Conservation (phyloP, 257 asterid genomes). For the Schizonepeta tenuifolia region DNA sequence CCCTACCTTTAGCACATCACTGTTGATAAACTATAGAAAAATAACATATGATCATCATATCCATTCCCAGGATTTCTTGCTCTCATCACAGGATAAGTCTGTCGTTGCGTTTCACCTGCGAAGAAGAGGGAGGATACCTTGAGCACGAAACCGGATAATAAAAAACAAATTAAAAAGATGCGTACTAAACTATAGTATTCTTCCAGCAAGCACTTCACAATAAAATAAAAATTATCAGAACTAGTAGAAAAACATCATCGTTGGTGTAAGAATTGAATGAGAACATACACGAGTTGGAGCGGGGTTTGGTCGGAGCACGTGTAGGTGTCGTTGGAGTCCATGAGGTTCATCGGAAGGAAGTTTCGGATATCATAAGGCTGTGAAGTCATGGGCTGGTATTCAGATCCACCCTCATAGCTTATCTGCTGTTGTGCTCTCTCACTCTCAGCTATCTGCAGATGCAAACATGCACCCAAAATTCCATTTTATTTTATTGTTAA, state of each 20-base stretch:
- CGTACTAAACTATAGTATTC: not conserved
- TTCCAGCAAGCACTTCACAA: too few species aligned
- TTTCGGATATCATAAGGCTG: slow-evolving; percentile 66
- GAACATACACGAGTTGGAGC: slow-evolving; percentile 76
- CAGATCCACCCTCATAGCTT: slow-evolving; percentile 48
- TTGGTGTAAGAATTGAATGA: not conserved
- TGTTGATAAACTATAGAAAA: not conserved
- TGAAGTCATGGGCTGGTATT: slow-evolving; percentile 49
- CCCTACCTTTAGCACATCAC: slow-evolving; percentile 11
- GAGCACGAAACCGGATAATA: not conserved
- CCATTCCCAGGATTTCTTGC: slow-evolving; percentile 13
- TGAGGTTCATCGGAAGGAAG: slow-evolving; percentile 71
- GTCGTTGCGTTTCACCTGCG: slow-evolving; percentile 24
- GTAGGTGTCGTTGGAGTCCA: slow-evolving; percentile 70
- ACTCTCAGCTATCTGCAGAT: slow-evolving; percentile 75
- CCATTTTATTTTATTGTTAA: not conserved
- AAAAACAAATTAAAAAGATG: not conserved
- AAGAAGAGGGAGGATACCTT: not conserved
- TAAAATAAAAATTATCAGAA: too few species aligned
- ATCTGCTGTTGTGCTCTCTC: slow-evolving; percentile 81
- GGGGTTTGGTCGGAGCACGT: slow-evolving; percentile 73
- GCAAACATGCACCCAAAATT: not conserved
- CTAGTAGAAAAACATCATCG: too few species aligned
- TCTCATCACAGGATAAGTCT: not conserved
- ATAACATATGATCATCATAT: not conserved